Evolutionary conservation across 2,329 filamentous ascomycete species (phyloP).

Genomic region (Chaetomiaceae sp.): DNA sequence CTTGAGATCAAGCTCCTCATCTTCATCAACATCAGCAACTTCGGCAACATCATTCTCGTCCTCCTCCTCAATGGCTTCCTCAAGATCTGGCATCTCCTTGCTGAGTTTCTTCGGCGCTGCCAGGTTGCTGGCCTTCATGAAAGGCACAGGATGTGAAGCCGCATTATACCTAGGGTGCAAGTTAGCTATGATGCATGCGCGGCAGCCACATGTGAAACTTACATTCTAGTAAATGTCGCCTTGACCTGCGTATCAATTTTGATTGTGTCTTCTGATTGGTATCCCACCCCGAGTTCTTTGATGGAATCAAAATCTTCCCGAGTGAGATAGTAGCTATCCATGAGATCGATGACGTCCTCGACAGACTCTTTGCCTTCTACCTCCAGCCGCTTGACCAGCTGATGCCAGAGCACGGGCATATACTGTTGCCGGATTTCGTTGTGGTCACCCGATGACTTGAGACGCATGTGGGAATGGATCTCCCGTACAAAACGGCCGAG

Average conservation of each 20-base stretch:
- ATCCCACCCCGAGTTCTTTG: slow-evolving; percentile 82
- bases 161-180: slow-evolving; percentile 67
- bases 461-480: slow-evolving; percentile 94
- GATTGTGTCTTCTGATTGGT: slow-evolving; percentile 69
- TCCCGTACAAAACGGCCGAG: slow-evolving; percentile 81
- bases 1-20: slow-evolving; percentile 75
- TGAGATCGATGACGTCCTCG: slow-evolving; percentile 79
- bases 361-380: slow-evolving; percentile 77
- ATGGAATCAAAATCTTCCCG: slow-evolving; percentile 93
- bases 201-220: slow-evolving; percentile 38
- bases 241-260: slow-evolving; percentile 84
- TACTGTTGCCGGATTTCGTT: slow-evolving; percentile 95
- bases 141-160: slow-evolving; percentile 83
- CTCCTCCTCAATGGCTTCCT: slow-evolving; percentile 92
- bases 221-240: slow-evolving; percentile 82
- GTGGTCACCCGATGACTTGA: slow-evolving; percentile 82
- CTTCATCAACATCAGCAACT: slow-evolving; percentile 59
- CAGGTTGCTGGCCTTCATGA: slow-evolving; percentile 87
- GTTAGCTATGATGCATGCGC: slow-evolving; percentile 13
- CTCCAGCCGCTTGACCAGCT: slow-evolving; percentile 69
- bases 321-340: slow-evolving; percentile 96
- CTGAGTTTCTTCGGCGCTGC: slow-evolving; percentile 65
- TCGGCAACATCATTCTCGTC: slow-evolving; percentile 66
- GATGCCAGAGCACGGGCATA: slow-evolving; percentile 79
- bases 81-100: slow-evolving; percentile 82